phyloP scores from a whole-genome alignment of 2,329 filamentous ascomycete genomes.

The Trichoderma citrinoviride region DNA sequence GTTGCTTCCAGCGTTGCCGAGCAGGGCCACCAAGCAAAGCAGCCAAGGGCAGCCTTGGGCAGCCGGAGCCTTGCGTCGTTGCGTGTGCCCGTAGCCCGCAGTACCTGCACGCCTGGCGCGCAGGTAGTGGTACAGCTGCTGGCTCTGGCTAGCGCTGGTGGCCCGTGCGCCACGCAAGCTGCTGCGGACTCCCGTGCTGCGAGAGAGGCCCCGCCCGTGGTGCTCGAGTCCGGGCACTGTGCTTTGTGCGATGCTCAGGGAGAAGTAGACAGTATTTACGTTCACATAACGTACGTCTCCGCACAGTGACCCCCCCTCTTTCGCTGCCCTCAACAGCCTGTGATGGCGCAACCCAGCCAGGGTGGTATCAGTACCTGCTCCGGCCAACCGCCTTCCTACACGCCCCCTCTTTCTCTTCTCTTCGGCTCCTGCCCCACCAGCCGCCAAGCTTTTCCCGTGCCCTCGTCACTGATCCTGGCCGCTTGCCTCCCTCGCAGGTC shows the following conservation, averaged over 20 bases:
- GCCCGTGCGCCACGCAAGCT: constrained; percentile 15
- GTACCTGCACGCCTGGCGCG: background rate
- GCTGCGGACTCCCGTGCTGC: constrained; percentile 19
- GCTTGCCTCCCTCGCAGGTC: background rate
- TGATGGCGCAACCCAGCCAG: background rate
- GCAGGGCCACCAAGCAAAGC: background rate
- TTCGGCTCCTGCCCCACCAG: background rate
- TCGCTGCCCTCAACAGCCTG: too few relatives aligned
- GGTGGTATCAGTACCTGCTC: background rate
- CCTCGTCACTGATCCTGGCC: constrained; percentile 6
- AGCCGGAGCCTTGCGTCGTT: background rate
- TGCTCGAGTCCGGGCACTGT: constrained; percentile 9
- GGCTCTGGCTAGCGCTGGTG: background rate
- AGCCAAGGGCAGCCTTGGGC: too few relatives aligned
- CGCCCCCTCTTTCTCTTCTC: background rate
- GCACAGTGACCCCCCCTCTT: too few relatives aligned
- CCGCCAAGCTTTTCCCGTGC: constrained; percentile 16
- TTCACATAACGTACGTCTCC: too few relatives aligned
- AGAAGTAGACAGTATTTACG: too few relatives aligned
- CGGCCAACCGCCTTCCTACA: background rate
- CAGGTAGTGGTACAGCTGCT: background rate
- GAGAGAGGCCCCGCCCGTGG: constrained; percentile 2
- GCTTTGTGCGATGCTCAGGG: background rate
- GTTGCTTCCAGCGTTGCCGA: background rate
- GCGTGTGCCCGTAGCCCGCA: background rate